Percentiles rank a stretch among this genome's conserved stretches.
These are phyloP conservation scores for Calonectria multiphialidica DNA, from an alignment of 2,329 filamentous ascomycete genomes.

Conservation along the genomic window DNA sequence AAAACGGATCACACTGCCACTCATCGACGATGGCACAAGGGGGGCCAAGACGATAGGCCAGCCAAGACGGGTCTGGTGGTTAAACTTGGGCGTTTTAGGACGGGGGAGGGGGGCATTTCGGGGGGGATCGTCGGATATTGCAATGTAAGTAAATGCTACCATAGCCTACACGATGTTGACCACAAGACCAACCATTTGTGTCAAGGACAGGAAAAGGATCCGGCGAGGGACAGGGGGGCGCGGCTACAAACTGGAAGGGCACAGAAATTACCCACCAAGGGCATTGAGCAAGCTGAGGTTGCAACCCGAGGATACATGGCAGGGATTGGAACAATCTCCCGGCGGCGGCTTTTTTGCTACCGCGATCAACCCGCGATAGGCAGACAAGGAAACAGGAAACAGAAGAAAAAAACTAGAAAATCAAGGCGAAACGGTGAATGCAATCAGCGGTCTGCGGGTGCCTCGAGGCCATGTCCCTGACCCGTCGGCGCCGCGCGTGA, in stretches of 20 bases:
- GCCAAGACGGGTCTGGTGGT: slow-evolving; percentile 6
- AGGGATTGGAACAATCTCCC: slow-evolving; percentile 11
- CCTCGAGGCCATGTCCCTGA: slow-evolving; percentile 1
- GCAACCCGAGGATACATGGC: slow-evolving; percentile 12
- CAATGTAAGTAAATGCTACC: slow-evolving; percentile 7
- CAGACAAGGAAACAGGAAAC: not conserved
- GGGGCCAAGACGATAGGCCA: slow-evolving; percentile 30
- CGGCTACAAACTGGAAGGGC: not conserved
- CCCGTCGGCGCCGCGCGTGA: slow-evolving; percentile 6
- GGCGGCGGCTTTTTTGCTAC: not conserved
- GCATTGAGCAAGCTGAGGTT: not conserved
- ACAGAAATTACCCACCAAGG: slow-evolving; percentile 21
- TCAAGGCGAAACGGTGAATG: not conserved
- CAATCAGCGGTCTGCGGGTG: slow-evolving; percentile 13
- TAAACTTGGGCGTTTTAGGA: not conserved
- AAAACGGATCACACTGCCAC: slow-evolving; percentile 18
- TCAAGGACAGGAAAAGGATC: slow-evolving; percentile 7
- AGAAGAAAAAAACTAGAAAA: not conserved
- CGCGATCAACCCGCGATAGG: not conserved
- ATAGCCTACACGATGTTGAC: not conserved
- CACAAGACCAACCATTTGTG: not conserved
- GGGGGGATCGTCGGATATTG: slow-evolving; percentile 21
- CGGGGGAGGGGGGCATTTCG: not conserved
- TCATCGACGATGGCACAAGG: not conserved
- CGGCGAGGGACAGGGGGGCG: not conserved